These are phyloP conservation scores for Lactarius hengduanensis DNA, from an alignment of 768 basidiomycete species.

Conservation along the genomic window DNA sequence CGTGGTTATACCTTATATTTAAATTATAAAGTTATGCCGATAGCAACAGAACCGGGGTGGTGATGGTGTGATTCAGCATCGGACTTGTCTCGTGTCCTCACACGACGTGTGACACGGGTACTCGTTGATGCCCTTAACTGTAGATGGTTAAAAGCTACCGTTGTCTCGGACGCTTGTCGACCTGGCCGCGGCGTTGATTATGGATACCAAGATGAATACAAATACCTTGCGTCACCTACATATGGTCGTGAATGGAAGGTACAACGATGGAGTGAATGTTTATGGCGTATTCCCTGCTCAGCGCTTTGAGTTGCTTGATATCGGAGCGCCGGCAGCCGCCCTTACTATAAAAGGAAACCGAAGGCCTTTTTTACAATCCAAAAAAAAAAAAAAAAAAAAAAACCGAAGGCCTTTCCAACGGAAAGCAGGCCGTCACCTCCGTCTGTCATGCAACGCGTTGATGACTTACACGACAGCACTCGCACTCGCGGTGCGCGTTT, in stretches of 20 bases:
- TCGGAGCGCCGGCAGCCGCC: too few species aligned
- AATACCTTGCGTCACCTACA: too few species aligned
- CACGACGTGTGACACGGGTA: not conserved
- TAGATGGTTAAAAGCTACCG: not conserved
- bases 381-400: too few species aligned
- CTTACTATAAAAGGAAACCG: not conserved
- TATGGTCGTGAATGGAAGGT: not conserved
- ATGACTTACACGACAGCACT: conserved; percentile 29
- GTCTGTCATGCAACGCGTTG: not conserved
- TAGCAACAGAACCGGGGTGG: not conserved
- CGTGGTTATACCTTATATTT: not conserved
- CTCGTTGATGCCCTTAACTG: not conserved
- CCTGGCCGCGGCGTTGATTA: not conserved
- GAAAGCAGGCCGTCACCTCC: not conserved
- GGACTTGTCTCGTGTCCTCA: not conserved
- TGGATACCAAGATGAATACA: too few species aligned
- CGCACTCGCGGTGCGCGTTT: conserved; percentile 55
- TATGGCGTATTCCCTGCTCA: not conserved
- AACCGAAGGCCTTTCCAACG: too few species aligned
- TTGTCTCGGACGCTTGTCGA: not conserved
- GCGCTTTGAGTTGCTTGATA: too few species aligned
- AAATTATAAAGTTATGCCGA: not conserved
- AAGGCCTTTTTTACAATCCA: too few species aligned
- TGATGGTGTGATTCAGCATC: not conserved
- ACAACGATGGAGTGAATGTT: not conserved